These are phyloP conservation scores for Vigna hirtella DNA, from an alignment of 306 rosid genomes.

Conservation along the genomic window DNA sequence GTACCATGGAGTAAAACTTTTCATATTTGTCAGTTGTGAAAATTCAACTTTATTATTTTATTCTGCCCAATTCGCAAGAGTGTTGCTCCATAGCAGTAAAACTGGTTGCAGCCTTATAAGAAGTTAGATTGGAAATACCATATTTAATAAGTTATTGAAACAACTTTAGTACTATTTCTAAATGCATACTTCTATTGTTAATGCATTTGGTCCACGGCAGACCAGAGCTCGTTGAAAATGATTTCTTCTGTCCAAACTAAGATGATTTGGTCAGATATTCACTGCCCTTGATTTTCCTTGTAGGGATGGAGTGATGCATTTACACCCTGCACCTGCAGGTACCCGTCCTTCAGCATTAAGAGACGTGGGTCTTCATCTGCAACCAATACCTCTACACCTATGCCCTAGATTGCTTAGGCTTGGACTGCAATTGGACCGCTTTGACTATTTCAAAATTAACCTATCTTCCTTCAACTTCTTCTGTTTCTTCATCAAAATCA, in stretches of 20 bases:
- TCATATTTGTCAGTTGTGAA: neutral
- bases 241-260: constrained; percentile 36
- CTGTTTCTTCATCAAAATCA: too few species aligned
- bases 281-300: constrained; percentile 39
- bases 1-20: neutral
- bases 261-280: constrained; percentile 29
- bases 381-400: constrained; percentile 35
- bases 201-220: constrained; percentile 48
- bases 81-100: constrained; percentile 15
- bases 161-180: constrained; percentile 28
- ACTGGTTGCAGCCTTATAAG: constrained; percentile 28
- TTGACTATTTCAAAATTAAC: constrained; percentile 36
- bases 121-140: constrained; percentile 37
- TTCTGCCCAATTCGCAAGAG: constrained; percentile 11
- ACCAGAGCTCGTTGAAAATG: constrained; percentile 44
- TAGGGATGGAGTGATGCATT: constrained; percentile 45
- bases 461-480: neutral
- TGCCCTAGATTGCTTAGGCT: neutral
- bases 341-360: constrained; percentile 46
- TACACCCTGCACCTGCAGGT: constrained; percentile 47
- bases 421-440: constrained; percentile 16
- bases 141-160: constrained; percentile 31
- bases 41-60: neutral
- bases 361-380: constrained; percentile 40
- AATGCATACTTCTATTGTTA: constrained; percentile 37